Conservation (phyloP, 2,329 filamentous ascomycete genomes). For the Microascus cirrosus region DNA sequence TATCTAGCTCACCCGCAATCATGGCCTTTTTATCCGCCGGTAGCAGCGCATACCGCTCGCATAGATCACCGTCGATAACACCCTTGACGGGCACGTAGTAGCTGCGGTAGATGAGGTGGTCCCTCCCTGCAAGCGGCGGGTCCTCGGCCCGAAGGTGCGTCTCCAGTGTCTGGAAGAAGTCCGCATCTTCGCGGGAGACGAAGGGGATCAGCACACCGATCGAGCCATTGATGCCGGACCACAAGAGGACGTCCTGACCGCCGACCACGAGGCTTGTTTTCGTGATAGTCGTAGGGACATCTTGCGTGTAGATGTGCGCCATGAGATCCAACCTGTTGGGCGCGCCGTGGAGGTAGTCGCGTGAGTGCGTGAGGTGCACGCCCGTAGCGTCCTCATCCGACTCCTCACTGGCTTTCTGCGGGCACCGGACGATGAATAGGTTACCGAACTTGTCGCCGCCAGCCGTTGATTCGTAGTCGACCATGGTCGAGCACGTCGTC, state of each 20-base stretch:
- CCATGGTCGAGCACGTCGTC: slow-evolving; percentile 85
- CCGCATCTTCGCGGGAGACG: slow-evolving; percentile 79
- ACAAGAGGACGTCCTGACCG: slow-evolving; percentile 82
- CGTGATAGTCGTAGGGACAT: slow-evolving; percentile 82
- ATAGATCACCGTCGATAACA: slow-evolving; percentile 91
- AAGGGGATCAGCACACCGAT: slow-evolving; percentile 92
- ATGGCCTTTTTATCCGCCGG: slow-evolving; percentile 85
- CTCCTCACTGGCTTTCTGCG: slow-evolving; percentile 74
- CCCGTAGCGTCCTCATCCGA: slow-evolving; percentile 85
- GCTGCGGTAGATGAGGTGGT: slow-evolving; percentile 89
- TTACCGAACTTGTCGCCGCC: slow-evolving; percentile 98
- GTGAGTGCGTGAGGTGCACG: slow-evolving; percentile 81
- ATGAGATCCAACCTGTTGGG: slow-evolving; percentile 76
- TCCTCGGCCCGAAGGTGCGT: slow-evolving; percentile 79
- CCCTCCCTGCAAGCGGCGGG: slow-evolving; percentile 76
- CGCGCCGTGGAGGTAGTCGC: slow-evolving; percentile 80
- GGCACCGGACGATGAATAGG: slow-evolving; percentile 82
- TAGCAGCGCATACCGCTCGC: slow-evolving; percentile 79
- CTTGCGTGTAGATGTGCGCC: slow-evolving; percentile 82
- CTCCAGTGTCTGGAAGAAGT: slow-evolving; percentile 95
- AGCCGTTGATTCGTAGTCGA: slow-evolving; percentile 92
- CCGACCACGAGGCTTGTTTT: slow-evolving; percentile 86
- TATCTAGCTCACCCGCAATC: slow-evolving; percentile 87
- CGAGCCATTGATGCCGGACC: slow-evolving; percentile 90
- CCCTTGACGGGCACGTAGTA: slow-evolving; percentile 97